Conservation (phyloP, 2,329 filamentous ascomycete genomes). For the Clonostachys byssicola region DNA sequence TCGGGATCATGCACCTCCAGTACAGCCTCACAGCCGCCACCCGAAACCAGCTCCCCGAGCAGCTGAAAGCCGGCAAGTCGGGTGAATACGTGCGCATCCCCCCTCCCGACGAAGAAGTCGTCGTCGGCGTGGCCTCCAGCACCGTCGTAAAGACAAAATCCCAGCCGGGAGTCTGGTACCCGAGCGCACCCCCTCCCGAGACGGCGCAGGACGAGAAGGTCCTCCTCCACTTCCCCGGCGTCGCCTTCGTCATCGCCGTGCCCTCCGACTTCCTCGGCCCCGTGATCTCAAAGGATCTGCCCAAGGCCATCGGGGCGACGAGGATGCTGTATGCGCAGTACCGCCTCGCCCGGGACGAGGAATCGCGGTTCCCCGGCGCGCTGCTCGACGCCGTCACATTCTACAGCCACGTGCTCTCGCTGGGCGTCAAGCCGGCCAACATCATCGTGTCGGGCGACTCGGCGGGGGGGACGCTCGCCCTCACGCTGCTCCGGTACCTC, state of each 20-base stretch:
- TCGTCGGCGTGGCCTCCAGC: slow-evolving; percentile 4
- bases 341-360: slow-evolving; percentile 9
- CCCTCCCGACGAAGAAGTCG: slow-evolving; percentile 1
- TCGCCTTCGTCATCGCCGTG: not conserved
- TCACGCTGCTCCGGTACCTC: slow-evolving; percentile 21
- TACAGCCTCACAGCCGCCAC: not conserved
- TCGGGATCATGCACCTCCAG: not conserved
- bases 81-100: not conserved
- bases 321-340: slow-evolving; percentile 12
- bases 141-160: slow-evolving; percentile 3
- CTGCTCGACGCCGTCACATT: slow-evolving; percentile 21
- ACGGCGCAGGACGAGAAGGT: not conserved
- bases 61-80: not conserved
- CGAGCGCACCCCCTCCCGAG: not conserved
- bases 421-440: slow-evolving; percentile 13
- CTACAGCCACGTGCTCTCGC: slow-evolving; percentile 14
- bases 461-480: slow-evolving; percentile 19
- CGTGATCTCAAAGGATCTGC: not conserved
- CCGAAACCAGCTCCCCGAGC: not conserved
- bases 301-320: not conserved
- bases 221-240: not conserved
- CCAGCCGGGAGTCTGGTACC: slow-evolving; percentile 11
- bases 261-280: not conserved
- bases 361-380: slow-evolving; percentile 17
- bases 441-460: slow-evolving; percentile 23